phyloP scores from a whole-genome alignment of 108 stramenopile genomes.

The Pseudonitzschia pungens region DNA sequence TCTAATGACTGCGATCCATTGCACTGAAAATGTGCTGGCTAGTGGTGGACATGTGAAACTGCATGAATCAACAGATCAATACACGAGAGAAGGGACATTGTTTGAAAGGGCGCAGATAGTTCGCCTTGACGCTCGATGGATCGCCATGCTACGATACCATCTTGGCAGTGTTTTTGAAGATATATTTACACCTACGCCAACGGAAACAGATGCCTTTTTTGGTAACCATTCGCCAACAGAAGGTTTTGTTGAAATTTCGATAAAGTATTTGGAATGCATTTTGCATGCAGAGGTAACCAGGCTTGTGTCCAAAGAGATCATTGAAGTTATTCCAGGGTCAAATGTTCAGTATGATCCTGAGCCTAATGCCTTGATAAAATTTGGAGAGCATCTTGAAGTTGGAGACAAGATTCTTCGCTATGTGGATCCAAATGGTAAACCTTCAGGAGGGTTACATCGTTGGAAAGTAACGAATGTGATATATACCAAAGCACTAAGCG shows the following conservation, averaged over 20 bases:
- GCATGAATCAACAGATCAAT: conserved; percentile 33
- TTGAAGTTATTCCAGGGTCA: conserved; percentile 22
- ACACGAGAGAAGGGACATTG: conserved; percentile 18
- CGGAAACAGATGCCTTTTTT: conserved; percentile 37
- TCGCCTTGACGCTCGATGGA: conserved; percentile 41
- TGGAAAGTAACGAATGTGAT: conserved; percentile 33
- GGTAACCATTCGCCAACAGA: conserved; percentile 40
- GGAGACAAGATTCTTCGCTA: conserved; percentile 34
- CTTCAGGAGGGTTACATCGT: conserved; percentile 8
- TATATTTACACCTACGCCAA: conserved; percentile 33
- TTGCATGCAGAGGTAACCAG: conserved; percentile 38
- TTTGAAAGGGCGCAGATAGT: conserved; percentile 45
- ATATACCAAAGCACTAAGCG: conserved; percentile 22
- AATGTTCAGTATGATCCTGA: conserved; percentile 31
- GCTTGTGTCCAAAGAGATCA: conserved; percentile 40
- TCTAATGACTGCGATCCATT: conserved; percentile 36
- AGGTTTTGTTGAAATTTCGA: conserved; percentile 44
- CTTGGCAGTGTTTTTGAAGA: conserved; percentile 40
- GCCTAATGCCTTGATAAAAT: conserved; percentile 29
- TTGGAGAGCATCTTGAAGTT: conserved; percentile 33
- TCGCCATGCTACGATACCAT: conserved; percentile 42
- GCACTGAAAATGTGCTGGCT: conserved; percentile 31
- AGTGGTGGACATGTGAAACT: conserved; percentile 39
- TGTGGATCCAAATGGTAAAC: conserved; percentile 26
- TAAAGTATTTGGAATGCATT: conserved; percentile 44